These are phyloP conservation scores for Aechmea fasciata DNA, from an alignment of 176 grass and related monocot genomes.

Conservation along the genomic window DNA sequence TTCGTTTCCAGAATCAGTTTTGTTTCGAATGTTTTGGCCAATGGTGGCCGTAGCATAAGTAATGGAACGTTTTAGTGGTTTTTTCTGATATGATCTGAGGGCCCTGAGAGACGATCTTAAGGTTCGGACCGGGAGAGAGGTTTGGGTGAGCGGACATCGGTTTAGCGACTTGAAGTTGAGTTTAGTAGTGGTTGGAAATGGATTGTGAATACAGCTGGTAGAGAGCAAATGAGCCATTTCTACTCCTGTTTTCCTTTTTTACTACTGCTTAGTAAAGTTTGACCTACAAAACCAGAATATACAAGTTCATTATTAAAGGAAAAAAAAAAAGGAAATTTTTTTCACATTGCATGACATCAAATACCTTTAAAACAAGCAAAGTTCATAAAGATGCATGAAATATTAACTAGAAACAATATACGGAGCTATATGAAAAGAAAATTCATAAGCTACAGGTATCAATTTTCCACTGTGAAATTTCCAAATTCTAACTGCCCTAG, in stretches of 20 bases:
- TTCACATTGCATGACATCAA: background rate
- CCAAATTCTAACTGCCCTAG: no score
- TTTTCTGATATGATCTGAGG: slow-evolving; percentile 19
- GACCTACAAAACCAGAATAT: slow-evolving; percentile 20
- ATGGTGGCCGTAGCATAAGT: slow-evolving; percentile 34
- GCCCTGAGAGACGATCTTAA: slow-evolving; percentile 23
- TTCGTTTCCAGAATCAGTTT: slow-evolving; percentile 31
- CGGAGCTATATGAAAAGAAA: background rate
- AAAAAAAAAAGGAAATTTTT: background rate
- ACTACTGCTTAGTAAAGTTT: background rate
- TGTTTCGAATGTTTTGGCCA: slow-evolving; percentile 38
- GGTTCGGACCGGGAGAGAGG: slow-evolving; percentile 29
- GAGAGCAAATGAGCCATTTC: slow-evolving; percentile 52
- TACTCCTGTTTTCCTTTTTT: slow-evolving; percentile 16
- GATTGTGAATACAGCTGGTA: slow-evolving; percentile 29
- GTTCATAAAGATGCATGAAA: background rate
- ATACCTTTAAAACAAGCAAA: background rate
- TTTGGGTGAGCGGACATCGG: background rate
- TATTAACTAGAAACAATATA: background rate
- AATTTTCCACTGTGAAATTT: no score
- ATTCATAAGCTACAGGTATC: background rate
- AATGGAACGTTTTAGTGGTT: slow-evolving; percentile 29
- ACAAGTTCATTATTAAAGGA: background rate
- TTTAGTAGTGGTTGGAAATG: slow-evolving; percentile 27
- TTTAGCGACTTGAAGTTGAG: slow-evolving; percentile 13